Evolutionary conservation across 805 yeast genomes (phyloP).

Genomic region (Yarrowia divulgata): DNA sequence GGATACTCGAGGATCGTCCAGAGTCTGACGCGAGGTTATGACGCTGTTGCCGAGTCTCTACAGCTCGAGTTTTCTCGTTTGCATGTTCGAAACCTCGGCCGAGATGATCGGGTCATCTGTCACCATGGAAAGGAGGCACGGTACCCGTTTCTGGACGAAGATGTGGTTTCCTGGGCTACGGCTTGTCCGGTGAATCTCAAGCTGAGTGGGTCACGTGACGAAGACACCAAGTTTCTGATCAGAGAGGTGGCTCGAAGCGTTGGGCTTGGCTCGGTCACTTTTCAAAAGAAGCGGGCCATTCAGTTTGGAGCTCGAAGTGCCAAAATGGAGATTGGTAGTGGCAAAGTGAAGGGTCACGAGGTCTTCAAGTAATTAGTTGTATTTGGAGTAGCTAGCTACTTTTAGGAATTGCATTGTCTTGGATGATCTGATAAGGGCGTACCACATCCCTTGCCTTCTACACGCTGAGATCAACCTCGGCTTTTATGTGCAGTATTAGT

Average conservation of each 20-base stretch:
- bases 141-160: conserved; percentile 80
- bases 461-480: not conserved
- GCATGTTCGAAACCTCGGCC: conserved; percentile 79
- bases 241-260: conserved; percentile 63
- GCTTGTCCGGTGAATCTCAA: conserved; percentile 52
- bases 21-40: conserved; percentile 50
- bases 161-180: conserved; percentile 57
- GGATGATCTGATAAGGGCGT: not conserved
- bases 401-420: no score
- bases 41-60: conserved; percentile 64
- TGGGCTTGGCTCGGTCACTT: conserved; percentile 62
- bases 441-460: not conserved
- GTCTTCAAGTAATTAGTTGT: conserved; percentile 1
- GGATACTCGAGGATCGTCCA: conserved; percentile 86
- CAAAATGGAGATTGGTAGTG: conserved; percentile 82
- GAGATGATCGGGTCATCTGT: conserved; percentile 90
- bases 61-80: conserved; percentile 74
- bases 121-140: conserved; percentile 89
- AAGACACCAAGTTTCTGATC: conserved; percentile 61
- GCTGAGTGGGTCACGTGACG: conserved; percentile 52
- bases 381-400: no score
- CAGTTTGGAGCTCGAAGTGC: conserved; percentile 98
- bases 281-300: conserved; percentile 90
- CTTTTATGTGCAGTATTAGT: not conserved
- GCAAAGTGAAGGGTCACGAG: conserved; percentile 78